Evolutionary conservation across 2,329 filamentous ascomycete genomes (phyloP).

Genomic region (Raffaelea albimanens): DNA sequence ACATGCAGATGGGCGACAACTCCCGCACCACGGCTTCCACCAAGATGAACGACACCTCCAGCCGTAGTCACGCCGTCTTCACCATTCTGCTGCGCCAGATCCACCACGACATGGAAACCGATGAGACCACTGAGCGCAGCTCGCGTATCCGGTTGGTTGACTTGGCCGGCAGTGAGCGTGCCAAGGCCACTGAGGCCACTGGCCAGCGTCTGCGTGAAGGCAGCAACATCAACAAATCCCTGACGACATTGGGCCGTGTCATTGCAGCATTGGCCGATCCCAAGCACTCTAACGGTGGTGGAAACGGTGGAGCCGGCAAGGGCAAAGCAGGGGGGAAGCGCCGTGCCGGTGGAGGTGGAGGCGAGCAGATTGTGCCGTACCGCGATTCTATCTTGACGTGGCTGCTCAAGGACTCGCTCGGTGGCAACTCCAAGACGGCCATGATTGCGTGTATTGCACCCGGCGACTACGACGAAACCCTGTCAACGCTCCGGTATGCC

Average conservation of each 20-base stretch:
- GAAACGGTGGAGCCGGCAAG: conserved; percentile 36
- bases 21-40: conserved; percentile 87
- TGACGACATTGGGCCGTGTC: conserved; percentile 89
- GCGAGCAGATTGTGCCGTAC: conserved; percentile 74
- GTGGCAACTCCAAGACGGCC: conserved; percentile 94
- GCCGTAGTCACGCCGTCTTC: conserved; percentile 92
- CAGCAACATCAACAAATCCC: conserved; percentile 97
- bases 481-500: conserved; percentile 91
- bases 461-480: conserved; percentile 90
- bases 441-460: conserved; percentile 99
- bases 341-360: conserved; percentile 24
- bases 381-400: conserved; percentile 76
- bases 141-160: conserved; percentile 93
- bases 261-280: conserved; percentile 80
- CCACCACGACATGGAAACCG: conserved; percentile 92
- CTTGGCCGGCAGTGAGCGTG: conserved; percentile 86
- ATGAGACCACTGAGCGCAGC: conserved; percentile 91
- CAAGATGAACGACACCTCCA: conserved; percentile 99
- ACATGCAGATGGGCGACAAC: conserved; percentile 82
- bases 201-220: conserved; percentile 85
- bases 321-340: conserved; percentile 36
- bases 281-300: conserved; percentile 64
- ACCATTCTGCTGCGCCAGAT: conserved; percentile 98
- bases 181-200: conserved; percentile 91
- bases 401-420: conserved; percentile 91